Evolutionary conservation across 805 yeast genomes (phyloP), one percentile per base, ranked within the genome.

Genomic region (Lipomyces yamanashiensis): DNA sequence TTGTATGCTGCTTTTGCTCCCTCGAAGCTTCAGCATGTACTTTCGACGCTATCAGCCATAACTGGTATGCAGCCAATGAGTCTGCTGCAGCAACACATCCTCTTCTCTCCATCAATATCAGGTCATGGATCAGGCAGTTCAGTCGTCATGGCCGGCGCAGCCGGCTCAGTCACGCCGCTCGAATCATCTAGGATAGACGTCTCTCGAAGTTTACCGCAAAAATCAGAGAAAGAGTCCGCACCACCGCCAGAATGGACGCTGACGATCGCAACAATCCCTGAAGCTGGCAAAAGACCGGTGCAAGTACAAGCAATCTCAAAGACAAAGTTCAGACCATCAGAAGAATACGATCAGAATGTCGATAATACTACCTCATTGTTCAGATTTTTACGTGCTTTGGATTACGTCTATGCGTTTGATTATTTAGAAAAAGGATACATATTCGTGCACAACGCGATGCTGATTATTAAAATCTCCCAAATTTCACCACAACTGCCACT

Each of bases 201-300:
- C 15, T 50, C 39, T 15, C 43, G 69, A 2, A 61, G 59, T 28
- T 15, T 64, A 23, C 21, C 57, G 19, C 36, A 39, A 15, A 12
- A 43, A 6, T 33, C 53, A 15, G 34, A 21, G 33, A 23, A 28
- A 28, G 56, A 21, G 15, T 41, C 39, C 28, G 56, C 48, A 15
- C 33, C 10, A 21, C 19, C 54, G 10, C 54, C 65, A 21, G 50
- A 64, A 8, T 75, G 78, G 78, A 61, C 67, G 7, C 56, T 77
- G 45, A 70, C 71, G 21, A 66, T 76, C 36, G 63, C 67, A 19
- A 78, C 77, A 58, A 71, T 76, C 49, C 80, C 80, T 1, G 80
- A 78, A 64, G 75, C 79, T 0, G 79, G 79, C 34, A 72, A 74
- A 21, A 71, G 75, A 37, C 45, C 59, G 12, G 67, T 64, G 19